Conservation (phyloP, 495 filamentous ascomycete genomes). For the Penicillium riverlandense region DNA sequence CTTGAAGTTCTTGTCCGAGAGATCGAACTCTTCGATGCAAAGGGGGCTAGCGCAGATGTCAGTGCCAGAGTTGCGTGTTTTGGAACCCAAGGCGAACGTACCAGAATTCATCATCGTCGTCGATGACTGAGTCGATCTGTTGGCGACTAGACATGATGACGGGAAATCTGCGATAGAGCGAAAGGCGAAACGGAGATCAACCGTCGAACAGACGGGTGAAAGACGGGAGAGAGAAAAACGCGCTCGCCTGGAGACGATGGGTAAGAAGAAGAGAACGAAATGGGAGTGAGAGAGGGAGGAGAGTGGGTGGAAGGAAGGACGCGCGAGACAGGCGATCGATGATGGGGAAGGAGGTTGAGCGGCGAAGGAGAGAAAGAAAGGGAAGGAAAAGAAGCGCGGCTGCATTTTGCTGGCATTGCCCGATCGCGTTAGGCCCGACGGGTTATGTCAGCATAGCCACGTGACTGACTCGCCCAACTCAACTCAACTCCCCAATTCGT, state of each 20-base stretch:
- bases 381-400: constrained; percentile 33
- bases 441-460: constrained; percentile 22
- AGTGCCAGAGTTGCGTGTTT: constrained; percentile 2
- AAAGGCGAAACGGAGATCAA: constrained; percentile 17
- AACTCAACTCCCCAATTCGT: constrained; percentile 19
- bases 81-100: constrained; percentile 32
- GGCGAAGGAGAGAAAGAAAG: constrained; percentile 17
- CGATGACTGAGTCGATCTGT: constrained; percentile 92
- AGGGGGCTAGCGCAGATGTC: constrained; percentile 58
- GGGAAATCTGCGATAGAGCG: constrained; percentile 14
- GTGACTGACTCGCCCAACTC: constrained; percentile 7
- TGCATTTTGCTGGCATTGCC: constrained; percentile 36
- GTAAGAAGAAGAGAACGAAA: constrained; percentile 5
- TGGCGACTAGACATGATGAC: constrained; percentile 51
- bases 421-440: constrained; percentile 10
- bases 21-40: constrained; percentile 98
- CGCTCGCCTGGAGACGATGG: constrained; percentile 7
- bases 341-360: constrained; percentile 7
- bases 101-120: constrained; percentile 94
- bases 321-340: constrained; percentile 7
- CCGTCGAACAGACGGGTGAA: constrained; percentile 16
- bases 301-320: not conserved
- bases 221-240: constrained; percentile 12
- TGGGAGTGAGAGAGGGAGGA: constrained; percentile 5
- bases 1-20: constrained; percentile 93